Evolutionary conservation across 2,329 filamentous ascomycete genomes (phyloP), one percentile per base, ranked within the genome.

Genomic region (Pseudomassariella vexata): DNA sequence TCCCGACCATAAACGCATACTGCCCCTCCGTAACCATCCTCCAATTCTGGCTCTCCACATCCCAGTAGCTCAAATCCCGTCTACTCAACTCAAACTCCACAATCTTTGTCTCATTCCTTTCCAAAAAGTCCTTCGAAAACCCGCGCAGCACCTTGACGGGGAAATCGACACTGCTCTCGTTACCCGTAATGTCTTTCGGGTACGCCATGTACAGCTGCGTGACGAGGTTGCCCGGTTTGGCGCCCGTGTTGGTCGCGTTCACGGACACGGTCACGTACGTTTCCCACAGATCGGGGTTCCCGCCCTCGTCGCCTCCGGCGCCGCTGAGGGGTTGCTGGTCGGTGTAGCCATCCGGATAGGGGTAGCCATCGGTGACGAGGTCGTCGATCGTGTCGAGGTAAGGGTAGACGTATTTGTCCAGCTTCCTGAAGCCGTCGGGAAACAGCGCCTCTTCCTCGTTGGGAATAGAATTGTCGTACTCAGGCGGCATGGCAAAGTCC

Each of bases 41-140:
- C 83, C 83, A 88, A 42, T 86, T 85, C 59, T 85, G 81, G 24
- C 60, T 52, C 5, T 62, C 55, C 0, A 76, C 70, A 49, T 83
- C 80, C 83, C 83, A 87, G 27, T 84, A 80, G 42, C 82, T 85
- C 34, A 87, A 35, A 49, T 87, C 83, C 46, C 80, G 74, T 35
- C 83, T 69, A 6, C 71, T 83, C 35, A 87, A 45, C 1, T 62
- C 58, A 45, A 87, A 65, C 14, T 66, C 63, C 0, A 86, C 69
- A 0, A 57, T 66, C 35, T 57, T 55, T 4, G 56, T 68, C 48
- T 76, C 63, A 0, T 74, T 76, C 0, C 68, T 63, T 4, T 66
- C 59, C 11, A 87, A 55, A 17, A 60, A 53, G 3, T 84, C 61
- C 62, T 88, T 87, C 40, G 82, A 78, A 49, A 88, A 88, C 19